Evolutionary conservation across 2,329 filamentous ascomycete species (phyloP), one percentile per base, ranked within the genome.

Genomic region (Lachnellula hyalina): DNA sequence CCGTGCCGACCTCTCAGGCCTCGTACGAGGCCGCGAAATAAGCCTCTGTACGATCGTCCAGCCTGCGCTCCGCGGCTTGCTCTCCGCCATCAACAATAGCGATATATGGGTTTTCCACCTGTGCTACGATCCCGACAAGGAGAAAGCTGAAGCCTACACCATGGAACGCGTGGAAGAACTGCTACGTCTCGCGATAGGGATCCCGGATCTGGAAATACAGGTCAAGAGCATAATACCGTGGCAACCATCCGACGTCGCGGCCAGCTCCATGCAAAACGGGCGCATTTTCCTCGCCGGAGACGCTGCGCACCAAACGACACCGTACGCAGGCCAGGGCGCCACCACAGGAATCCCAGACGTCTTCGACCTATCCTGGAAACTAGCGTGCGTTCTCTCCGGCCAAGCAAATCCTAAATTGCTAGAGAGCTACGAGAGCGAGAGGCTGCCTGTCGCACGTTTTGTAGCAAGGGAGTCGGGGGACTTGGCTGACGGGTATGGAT

Each of bases 241-340:
- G 70, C 64, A 71, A 32, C 54, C 68, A 7, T 63, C 60, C 14
- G 69, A 67, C 12, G 59, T 62, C 1, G 55, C 68, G 1, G 70
- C 67, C 1, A 59, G 66, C 6, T 60, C 55, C 5, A 64, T 70
- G 32, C 63, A 61, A 46, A 38, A 57, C 7, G 67, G 65, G 0
- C 64, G 68, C 5, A 60, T 73, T 28, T 73, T 73, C 52, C 65
- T 81, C 17, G 65, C 79, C 7, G 78, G 78, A 1, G 76, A 80
- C 61, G 73, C 76, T 5, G 77, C 77, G 2, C 77, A 80, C 62
- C 59, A 78, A 8, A 75, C 76, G 70, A 72, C 74, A 2, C 74
- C 74, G 0, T 75, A 72, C 54, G 72, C 70, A 1, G 77, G 77
- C 4, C 75, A 76, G 42, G 77, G 65, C 17, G 67, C 66, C 1